Percentiles rank a stretch among this genome's conserved stretches.
phyloP scores from a whole-genome alignment of 2,329 filamentous ascomycete species.

The Gyromitra esculenta region DNA sequence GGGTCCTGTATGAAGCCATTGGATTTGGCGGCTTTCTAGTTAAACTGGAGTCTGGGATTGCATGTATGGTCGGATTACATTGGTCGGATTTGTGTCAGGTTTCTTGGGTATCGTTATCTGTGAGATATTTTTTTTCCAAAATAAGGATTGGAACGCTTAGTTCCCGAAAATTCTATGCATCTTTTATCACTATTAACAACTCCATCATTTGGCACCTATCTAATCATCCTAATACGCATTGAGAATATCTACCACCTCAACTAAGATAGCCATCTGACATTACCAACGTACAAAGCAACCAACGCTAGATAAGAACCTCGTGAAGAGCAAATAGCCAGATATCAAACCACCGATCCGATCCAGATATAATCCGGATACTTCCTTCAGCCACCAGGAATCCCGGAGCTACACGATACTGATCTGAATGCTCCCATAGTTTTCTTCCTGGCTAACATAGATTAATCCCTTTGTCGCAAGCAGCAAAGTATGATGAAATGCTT shows the following conservation, averaged over 20 bases:
- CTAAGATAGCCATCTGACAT: conserved; percentile 25
- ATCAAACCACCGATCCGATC: background rate
- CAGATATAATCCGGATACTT: conserved; percentile 17
- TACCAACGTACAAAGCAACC: background rate
- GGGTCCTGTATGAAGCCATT: conserved; percentile 9
- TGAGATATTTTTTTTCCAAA: conserved; percentile 21
- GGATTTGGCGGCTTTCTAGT: conserved; percentile 30
- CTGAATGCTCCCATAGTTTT: conserved; percentile 49
- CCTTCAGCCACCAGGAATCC: background rate
- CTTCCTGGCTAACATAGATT: conserved; percentile 54
- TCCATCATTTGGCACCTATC: conserved; percentile 9
- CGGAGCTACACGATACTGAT: conserved; percentile 46
- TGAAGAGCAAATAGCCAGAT: conserved; percentile 10
- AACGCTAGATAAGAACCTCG: background rate
- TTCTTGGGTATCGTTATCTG: conserved; percentile 28
- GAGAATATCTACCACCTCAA: background rate
- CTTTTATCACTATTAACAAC: background rate
- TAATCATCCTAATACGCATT: conserved; percentile 16
- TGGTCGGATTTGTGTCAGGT: conserved; percentile 29
- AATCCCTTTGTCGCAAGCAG: conserved; percentile 55
- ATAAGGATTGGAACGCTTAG: conserved; percentile 10
- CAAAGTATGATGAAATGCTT: conserved; percentile 56
- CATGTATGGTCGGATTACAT: conserved; percentile 43
- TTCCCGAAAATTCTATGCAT: conserved; percentile 23
- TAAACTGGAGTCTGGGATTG: conserved; percentile 42